A percentile compares a stretch with the other conserved stretches of the same genome.
Evolutionary conservation across 352 stramenopile genomes (phyloP).

Genomic region (Aphanomyces invadans): DNA sequence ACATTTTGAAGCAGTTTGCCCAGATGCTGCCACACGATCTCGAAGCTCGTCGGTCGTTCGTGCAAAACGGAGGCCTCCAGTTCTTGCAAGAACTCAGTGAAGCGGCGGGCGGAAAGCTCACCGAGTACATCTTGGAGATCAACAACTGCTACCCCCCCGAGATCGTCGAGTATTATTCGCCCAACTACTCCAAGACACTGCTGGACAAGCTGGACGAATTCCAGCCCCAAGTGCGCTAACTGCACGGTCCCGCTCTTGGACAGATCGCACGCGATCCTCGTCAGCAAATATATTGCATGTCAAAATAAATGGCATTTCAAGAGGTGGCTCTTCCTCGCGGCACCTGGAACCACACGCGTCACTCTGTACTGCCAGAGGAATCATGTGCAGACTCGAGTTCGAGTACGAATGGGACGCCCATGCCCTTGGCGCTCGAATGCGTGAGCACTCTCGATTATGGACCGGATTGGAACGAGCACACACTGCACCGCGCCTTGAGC

Average conservation of each 20-base stretch:
- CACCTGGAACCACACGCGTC: no score
- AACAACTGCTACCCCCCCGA: constrained; percentile 95
- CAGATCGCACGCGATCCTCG: background rate
- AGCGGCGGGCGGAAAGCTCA: constrained; percentile 87
- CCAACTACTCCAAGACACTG: constrained; percentile 94
- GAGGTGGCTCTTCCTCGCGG: background rate
- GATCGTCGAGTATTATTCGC: constrained; percentile 95
- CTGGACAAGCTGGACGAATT: constrained; percentile 94
- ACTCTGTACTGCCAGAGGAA: no score
- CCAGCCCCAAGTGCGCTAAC: constrained; percentile 79
- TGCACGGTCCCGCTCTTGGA: background rate
- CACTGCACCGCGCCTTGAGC: no score
- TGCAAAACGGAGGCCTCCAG: constrained; percentile 90
- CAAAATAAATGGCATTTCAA: background rate
- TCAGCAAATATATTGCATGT: constrained; percentile 2
- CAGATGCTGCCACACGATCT: constrained; percentile 91
- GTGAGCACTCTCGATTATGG: no score
- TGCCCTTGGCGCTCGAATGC: no score
- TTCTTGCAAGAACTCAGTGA: constrained; percentile 91
- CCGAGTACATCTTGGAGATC: constrained; percentile 93
- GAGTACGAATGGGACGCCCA: no score
- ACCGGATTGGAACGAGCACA: no score
- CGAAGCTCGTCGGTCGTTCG: constrained; percentile 87
- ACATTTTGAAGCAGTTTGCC: constrained; percentile 93
- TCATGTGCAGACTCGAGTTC: no score